Percentiles rank a stretch among this genome's conserved stretches.
Evolutionary conservation across 1,139 yeast genomes (phyloP).

Genomic region (Sugiyamaella grinbergsii): DNA sequence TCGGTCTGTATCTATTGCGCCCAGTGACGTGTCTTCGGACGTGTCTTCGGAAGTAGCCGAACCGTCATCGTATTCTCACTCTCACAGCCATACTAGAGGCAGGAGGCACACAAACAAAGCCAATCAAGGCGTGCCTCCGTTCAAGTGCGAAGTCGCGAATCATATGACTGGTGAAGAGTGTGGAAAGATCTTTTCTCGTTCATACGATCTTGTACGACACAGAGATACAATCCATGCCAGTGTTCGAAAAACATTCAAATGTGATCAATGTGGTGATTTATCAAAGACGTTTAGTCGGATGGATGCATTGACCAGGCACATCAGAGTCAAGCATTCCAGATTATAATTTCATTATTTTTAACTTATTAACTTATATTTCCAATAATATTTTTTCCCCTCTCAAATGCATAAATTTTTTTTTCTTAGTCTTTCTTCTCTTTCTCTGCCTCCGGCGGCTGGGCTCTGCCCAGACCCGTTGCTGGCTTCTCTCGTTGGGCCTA

Average conservation of each 20-base stretch:
- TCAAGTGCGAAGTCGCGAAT: constrained; percentile 57
- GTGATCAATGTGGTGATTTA: constrained; percentile 75
- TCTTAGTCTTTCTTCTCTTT: not conserved
- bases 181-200: constrained; percentile 83
- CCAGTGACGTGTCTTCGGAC: too few relatives aligned
- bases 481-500: constrained; percentile 4
- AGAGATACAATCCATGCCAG: constrained; percentile 95
- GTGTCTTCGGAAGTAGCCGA: too few relatives aligned
- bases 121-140: constrained; percentile 5
- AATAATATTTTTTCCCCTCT: constrained; percentile 16
- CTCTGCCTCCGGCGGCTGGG: constrained; percentile 16
- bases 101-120: not conserved
- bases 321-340: constrained; percentile 71
- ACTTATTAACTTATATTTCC: constrained; percentile 10
- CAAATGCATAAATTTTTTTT: constrained; percentile 18
- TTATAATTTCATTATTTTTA: constrained; percentile 12
- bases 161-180: constrained; percentile 66
- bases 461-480: constrained; percentile 15
- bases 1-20: too few relatives aligned
- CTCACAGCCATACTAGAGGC: not conserved
- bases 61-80: too few relatives aligned
- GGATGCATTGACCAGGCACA: constrained; percentile 93
- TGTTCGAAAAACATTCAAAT: constrained; percentile 80
- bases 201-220: constrained; percentile 91
- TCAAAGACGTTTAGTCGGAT: constrained; percentile 88